Evolutionary conservation across 2,329 filamentous ascomycete genomes (phyloP), one percentile per base, ranked within the genome.

Genomic region (Celoporthe dispersa): DNA sequence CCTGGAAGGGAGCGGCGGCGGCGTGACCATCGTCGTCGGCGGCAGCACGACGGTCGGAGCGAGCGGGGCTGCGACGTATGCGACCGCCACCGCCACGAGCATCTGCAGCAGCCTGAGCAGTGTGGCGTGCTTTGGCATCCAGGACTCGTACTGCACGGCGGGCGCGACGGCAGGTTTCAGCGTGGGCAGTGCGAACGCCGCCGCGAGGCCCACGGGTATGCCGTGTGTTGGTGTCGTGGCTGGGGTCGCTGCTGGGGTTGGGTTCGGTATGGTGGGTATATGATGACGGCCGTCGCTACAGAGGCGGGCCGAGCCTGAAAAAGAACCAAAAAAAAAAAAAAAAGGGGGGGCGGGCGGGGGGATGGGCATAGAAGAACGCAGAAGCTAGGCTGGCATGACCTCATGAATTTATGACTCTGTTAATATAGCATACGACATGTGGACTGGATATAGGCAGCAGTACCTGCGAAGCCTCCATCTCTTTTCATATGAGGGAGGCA

Each of bases 101-200:
- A 81, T 90, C 61, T 90, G 88, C 78, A 83, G 81, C 51, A 88
- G 85, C 71, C 76, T 90, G 70, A 88, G 85, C 70, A 83, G 81
- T 3, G 78, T 79, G 67, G 87, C 86, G 31, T 90, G 87, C 74
- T 80, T 81, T 31, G 79, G 80, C 53, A 74, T 87, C 9, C 78
- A 81, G 55, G 77, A 77, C 31, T 79, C 79, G 16, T 77, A 82
- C 67, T 87, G 85, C 75, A 75, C 74, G n/a, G 64, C 74, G 68
- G 70, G 74, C 7, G 75, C 72, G 3, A 77, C 76, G 19, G 69
- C 72, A 4, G 76, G 75, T 3, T 78, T 78, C 60, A 72, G 71
- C 28, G 75, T 78, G 2, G 76, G 71, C 2, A 66, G 65, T 12
- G 74, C 71, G 25, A 77, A 78, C 62, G 73, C 71, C 0, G 75